Base-by-base conservation (phyloP, 768 basidiomycete species). In the Hericium erinaceus region DNA sequence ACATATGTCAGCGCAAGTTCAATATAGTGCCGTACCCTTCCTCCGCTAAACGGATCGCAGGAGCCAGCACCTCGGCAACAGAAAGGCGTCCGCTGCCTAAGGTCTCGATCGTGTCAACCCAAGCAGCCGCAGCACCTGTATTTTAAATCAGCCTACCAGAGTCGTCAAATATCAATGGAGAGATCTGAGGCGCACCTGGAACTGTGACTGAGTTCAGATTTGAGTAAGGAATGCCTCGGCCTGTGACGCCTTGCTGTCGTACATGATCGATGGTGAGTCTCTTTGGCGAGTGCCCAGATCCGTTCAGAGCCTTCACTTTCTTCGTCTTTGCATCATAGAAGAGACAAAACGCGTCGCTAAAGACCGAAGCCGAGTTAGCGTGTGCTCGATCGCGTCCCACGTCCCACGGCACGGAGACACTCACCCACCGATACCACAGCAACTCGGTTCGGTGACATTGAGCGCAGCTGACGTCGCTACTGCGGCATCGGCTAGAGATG, bases 121-220 rank as follows among this genome's bases (percentile, higher is more conserved):
- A 98, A 15, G 93, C 93, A 38, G 93, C 90, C 3, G 95, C 91
- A n/a, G 90, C 88, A 53, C 95, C 94, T 81, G 66, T 64, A 73
- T 66, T 2, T 9, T 46, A 1, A 33, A 8, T 33, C 33, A 51
- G 15, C 18, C 15, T 12, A 22, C 66, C 70, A 37, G 26, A 13
- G 48, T 39, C 58, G 57, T 15, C 39, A 40, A 60, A 18, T 38
- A 9, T 26, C 10, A 57, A 10, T 54, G 22, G 58, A 4, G 37
- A 6, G 3, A 12, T 49, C 22, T 16, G 16, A 13, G 60, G 57
- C 69, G 53, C 39, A 81, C 89, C 88, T 64, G 90, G 90, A 12
- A 92, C 90, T 3, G 90, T 92, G n/a, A 93, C 91, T n/a, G 87
- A 78, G 68, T 97, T 97, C 41, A 95, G 74, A 69, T 95, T 84